Conservation (phyloP, 192 early-diverging fungal genomes). For the Obelidium mucronatum region DNA sequence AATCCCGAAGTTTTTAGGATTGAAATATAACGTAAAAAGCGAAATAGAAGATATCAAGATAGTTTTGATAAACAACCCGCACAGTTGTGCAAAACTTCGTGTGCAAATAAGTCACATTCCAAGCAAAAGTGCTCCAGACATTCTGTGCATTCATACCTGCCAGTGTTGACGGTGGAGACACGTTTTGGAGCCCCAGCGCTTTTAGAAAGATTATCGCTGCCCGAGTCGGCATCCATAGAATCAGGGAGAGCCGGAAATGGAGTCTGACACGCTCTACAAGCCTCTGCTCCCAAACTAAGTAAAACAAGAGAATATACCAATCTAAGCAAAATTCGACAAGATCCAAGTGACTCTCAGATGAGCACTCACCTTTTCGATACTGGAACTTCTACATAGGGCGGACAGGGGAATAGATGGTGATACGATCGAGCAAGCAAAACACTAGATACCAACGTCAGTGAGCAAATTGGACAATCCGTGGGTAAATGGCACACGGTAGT, state of each 20-base stretch:
- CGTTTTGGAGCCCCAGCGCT: not conserved
- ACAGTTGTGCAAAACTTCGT: conserved; percentile 93
- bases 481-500: conserved; percentile 88
- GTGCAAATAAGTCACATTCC: conserved; percentile 93
- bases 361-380: conserved; percentile 40
- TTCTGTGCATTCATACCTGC: conserved; percentile 75
- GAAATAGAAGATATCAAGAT: too few species aligned
- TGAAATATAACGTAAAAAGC: too few species aligned
- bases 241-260: conserved; percentile 23
- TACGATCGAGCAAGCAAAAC: conserved; percentile 92
- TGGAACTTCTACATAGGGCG: conserved; percentile 77
- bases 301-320: too few species aligned
- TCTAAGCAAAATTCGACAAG: too few species aligned
- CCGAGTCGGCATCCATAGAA: too few species aligned
- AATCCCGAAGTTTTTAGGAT: too few species aligned
- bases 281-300: too few species aligned
- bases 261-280: conserved; percentile 35
- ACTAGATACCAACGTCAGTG: conserved; percentile 84
- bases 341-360: too few species aligned
- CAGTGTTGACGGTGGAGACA: too few species aligned
- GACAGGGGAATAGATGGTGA: conserved; percentile 93
- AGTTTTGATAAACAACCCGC: conserved; percentile 55
- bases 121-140: conserved; percentile 84
- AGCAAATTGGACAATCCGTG: conserved; percentile 91
- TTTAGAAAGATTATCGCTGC: too few species aligned